Percentiles rank a stretch among this genome's conserved stretches.
Evolutionary conservation across 306 rosid species (phyloP).

Genomic region (Cucurbita maxima): DNA sequence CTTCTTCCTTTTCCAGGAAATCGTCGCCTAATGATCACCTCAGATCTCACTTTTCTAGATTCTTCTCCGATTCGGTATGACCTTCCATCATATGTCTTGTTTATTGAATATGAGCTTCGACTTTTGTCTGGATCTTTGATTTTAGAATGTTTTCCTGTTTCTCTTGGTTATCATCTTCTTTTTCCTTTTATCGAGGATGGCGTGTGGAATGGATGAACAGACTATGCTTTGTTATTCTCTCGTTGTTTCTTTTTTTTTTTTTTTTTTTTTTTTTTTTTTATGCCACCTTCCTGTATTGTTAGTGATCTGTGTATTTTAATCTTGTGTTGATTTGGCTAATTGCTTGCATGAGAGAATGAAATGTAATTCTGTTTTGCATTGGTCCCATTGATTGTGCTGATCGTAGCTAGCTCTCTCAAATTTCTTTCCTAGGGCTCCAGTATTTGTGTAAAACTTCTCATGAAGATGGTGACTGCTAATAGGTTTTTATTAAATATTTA

Average conservation of each 20-base stretch:
- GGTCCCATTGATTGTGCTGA: not conserved
- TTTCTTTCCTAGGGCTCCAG: not conserved
- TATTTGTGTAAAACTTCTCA: not conserved
- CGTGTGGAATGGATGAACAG: not conserved
- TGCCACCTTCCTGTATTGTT: not conserved
- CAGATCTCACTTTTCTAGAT: conserved; percentile 58
- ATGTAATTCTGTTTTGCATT: not conserved
- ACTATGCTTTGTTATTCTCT: not conserved
- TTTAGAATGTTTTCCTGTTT: not conserved
- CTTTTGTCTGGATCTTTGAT: not conserved
- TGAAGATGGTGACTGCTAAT: not conserved
- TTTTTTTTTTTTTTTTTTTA: not conserved
- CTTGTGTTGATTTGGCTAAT: not conserved
- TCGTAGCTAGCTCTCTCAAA: not conserved
- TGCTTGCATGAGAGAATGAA: not conserved
- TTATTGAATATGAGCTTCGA: not conserved
- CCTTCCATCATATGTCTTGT: not conserved
- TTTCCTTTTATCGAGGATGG: not conserved
- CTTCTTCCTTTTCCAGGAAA: conserved; percentile 21
- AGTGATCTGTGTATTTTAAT: not conserved
- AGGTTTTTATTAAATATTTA: not conserved
- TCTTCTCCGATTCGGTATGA: conserved; percentile 58
- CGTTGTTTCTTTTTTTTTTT: not conserved
- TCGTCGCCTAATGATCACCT: conserved; percentile 26
- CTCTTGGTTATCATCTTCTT: not conserved